A percentile compares a stretch with the other conserved stretches of the same genome.
These are phyloP conservation scores for Fusarium haematococcum DNA, from an alignment of 2,329 filamentous ascomycete genomes.

Conservation along the genomic window DNA sequence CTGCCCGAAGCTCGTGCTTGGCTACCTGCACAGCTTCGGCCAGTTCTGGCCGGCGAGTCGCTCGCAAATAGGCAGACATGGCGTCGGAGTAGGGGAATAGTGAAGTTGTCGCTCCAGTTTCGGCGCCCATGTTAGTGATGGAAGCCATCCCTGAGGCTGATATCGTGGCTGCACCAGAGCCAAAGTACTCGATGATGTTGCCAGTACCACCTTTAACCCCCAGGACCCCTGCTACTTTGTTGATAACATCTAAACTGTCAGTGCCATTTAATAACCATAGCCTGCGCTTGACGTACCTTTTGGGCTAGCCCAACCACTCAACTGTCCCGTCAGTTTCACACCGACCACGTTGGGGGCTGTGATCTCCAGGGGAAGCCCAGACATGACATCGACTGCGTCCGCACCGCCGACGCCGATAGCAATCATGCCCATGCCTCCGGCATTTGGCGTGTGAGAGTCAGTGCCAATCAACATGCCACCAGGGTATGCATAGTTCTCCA, in stretches of 20 bases:
- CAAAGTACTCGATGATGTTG: conserved; percentile 94
- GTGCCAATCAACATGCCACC: conserved; percentile 99
- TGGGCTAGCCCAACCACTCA: conserved; percentile 91
- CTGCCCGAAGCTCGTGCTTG: conserved; percentile 78
- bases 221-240: conserved; percentile 87
- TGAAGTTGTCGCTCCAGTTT: conserved; percentile 95
- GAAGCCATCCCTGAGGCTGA: conserved; percentile 96
- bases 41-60: conserved; percentile 73
- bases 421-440: conserved; percentile 91
- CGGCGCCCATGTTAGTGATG: conserved; percentile 86
- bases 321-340: conserved; percentile 83
- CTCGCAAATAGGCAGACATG: conserved; percentile 86
- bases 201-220: conserved; percentile 96
- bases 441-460: conserved; percentile 97
- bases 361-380: conserved; percentile 96
- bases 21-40: conserved; percentile 51
- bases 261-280: too few species aligned
- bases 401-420: conserved; percentile 98
- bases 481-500: conserved; percentile 98
- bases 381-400: conserved; percentile 95
- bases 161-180: conserved; percentile 87
- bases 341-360: conserved; percentile 93
- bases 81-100: conserved; percentile 92
- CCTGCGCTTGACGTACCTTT: conserved; percentile 66
- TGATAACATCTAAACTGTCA: conserved; percentile 74